These are phyloP conservation scores for Jamesozyma hellenica DNA, from an alignment of 805 yeast genomes.

Conservation along the genomic window DNA sequence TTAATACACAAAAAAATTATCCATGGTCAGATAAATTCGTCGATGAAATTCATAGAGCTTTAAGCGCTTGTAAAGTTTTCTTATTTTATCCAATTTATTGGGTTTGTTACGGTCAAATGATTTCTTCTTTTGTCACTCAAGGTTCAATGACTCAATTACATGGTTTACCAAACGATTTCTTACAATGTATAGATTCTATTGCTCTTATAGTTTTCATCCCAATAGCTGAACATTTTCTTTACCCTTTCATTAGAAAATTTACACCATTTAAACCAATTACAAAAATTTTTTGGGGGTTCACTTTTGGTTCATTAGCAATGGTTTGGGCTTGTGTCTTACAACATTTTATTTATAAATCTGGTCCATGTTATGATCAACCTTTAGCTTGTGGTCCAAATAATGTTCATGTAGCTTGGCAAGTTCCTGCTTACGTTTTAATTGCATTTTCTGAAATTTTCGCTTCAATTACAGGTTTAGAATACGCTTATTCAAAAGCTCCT, in stretches of 20 bases:
- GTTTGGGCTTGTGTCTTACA: constrained; percentile 69
- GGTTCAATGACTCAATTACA: constrained; percentile 67
- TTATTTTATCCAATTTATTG: constrained; percentile 63
- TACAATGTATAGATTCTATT: constrained; percentile 66
- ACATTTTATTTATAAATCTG: constrained; percentile 54
- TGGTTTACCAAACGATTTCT: constrained; percentile 71
- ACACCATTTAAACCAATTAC: constrained; percentile 59
- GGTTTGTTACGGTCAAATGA: constrained; percentile 66
- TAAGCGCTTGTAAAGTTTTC: constrained; percentile 66
- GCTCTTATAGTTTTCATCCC: constrained; percentile 74
- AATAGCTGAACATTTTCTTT: constrained; percentile 49
- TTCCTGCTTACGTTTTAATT: constrained; percentile 55
- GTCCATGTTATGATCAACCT: constrained; percentile 65
- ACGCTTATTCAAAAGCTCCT: constrained; percentile 79
- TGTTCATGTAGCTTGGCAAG: constrained; percentile 60
- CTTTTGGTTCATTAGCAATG: constrained; percentile 57
- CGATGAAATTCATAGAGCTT: constrained; percentile 57
- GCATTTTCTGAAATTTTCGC: constrained; percentile 73
- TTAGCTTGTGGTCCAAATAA: constrained; percentile 30
- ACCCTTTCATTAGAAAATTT: constrained; percentile 41
- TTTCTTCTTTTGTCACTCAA: constrained; percentile 61
- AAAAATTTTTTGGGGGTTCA: constrained; percentile 61
- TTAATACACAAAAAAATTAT: constrained; percentile 36
- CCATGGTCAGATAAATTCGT: constrained; percentile 64
- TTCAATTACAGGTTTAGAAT: constrained; percentile 72